Percentiles rank a stretch among this genome's conserved stretches.
Conservation (phyloP, 352 stramenopile species). For the Achlya hypogyna region DNA sequence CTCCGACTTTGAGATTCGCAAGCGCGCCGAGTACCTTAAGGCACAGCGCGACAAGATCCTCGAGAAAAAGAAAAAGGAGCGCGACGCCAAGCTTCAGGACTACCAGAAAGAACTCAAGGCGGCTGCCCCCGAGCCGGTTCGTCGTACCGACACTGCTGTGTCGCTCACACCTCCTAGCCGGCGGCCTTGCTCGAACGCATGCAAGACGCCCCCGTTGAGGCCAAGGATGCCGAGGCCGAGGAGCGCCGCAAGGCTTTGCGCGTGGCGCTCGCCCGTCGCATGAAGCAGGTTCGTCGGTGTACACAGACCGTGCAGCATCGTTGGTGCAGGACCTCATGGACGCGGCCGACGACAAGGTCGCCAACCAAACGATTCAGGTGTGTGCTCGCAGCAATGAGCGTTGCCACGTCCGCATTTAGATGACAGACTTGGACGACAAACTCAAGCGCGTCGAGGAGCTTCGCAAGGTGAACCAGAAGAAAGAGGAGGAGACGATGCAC, state of each 20-base stretch:
- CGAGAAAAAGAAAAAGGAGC: conserved; percentile 76
- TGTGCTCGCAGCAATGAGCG: not conserved
- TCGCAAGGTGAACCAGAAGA: conserved; percentile 50
- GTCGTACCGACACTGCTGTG: not conserved
- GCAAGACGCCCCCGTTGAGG: conserved; percentile 34
- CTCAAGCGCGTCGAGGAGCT: conserved; percentile 67
- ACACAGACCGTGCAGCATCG: conserved; percentile 23
- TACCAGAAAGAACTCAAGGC: conserved; percentile 67
- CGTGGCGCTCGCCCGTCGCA: conserved; percentile 56
- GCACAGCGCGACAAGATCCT: conserved; percentile 68
- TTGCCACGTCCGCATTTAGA: conserved; percentile 22
- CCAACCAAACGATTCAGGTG: conserved; percentile 7
- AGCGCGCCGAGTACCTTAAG: conserved; percentile 61
- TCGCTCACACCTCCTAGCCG: not conserved
- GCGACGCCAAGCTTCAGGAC: conserved; percentile 57
- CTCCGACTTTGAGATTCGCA: conserved; percentile 58
- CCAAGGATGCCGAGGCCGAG: conserved; percentile 58
- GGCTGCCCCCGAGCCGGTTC: conserved; percentile 41
- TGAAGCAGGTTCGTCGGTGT: conserved; percentile 72
- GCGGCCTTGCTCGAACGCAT: conserved; percentile 36
- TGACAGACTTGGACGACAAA: conserved; percentile 66
- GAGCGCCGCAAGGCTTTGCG: conserved; percentile 57
- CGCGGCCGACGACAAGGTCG: conserved; percentile 3
- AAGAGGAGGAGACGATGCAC: conserved; percentile 24
- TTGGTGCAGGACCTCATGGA: conserved; percentile 47